Base-by-base conservation (phyloP, 1,284 basidiomycete genomes). In the Trichosporon ovoides region DNA sequence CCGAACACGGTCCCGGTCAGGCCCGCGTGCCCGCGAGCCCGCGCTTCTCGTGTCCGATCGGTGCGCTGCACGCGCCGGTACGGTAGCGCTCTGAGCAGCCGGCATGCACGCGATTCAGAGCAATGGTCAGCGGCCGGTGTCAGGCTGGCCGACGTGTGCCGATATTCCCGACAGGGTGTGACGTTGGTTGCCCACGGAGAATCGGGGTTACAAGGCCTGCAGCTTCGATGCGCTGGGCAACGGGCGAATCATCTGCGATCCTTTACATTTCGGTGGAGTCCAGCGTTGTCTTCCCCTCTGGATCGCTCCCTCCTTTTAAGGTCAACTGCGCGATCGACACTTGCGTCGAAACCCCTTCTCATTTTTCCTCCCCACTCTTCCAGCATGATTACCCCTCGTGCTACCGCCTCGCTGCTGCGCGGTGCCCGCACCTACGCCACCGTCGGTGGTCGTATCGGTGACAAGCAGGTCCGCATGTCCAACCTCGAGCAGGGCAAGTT, bases 391-490 rank as follows among this genome's bases (percentile, higher is more conserved):
- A 59, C 66, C 24, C 66, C 68, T 31, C 70, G 71, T 37, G 56
- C 69, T 36, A 48, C 64, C 50, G 54, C 61, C 24, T 63, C 69
- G 40, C 59, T 67, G 58, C 59, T 65, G 40, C 66, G 68, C 53
- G 69, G 67, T 54, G 69, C 48, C 64, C 66, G 68, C 55, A 68
- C 69, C 19, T 71, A 72, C 68, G 74, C 74, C 49, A 73, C 74
- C 55, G 70, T 74, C 54, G 62, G 68, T 49, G 66, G 67, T 18
- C 59, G 61, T 20, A 94, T 95, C 69, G 91, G 91, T 62, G 89
- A 91, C 76, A 92, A 87, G 66, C 92, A 93, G 81, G 92, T 96
- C 57, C 80, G 88, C 68, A 95, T 96, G 91, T 91, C 89, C 53
- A 91, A 95, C 80, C 85, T 87, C 74, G 86, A 85, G 71, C 85